A percentile compares a stretch with the other conserved stretches of the same genome.
These are phyloP conservation scores for Geoglossum cookeanum DNA, from an alignment of 2,329 filamentous ascomycete species.

Conservation along the genomic window DNA sequence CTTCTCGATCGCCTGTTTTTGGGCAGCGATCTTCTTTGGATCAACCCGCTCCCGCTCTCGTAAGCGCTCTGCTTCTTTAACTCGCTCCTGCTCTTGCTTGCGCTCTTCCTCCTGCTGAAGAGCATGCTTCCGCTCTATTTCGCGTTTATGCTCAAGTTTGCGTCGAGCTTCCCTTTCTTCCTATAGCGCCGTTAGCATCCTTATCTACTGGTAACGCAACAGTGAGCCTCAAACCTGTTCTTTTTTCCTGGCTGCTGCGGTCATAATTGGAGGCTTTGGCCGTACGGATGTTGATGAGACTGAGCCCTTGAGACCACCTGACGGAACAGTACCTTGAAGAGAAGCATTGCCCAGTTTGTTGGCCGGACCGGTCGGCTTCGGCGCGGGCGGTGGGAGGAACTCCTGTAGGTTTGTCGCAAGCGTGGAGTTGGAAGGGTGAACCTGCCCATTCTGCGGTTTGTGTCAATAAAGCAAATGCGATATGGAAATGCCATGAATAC, in stretches of 20 bases:
- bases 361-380: slow-evolving; percentile 27
- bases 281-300: slow-evolving; percentile 36
- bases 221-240: slow-evolving; percentile 34
- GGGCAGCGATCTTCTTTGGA: slow-evolving; percentile 40
- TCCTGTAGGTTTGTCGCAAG: slow-evolving; percentile 41
- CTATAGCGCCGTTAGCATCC: slow-evolving; percentile 14
- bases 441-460: slow-evolving; percentile 20
- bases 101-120: slow-evolving; percentile 44
- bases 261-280: slow-evolving; percentile 47
- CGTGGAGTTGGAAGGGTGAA: slow-evolving; percentile 38
- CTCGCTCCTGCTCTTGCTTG: slow-evolving; percentile 22
- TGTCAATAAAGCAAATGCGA: slow-evolving; percentile 12
- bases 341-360: slow-evolving; percentile 51
- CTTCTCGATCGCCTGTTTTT: slow-evolving; percentile 39
- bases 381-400: slow-evolving; percentile 28
- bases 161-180: slow-evolving; percentile 65
- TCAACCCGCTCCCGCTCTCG: slow-evolving; percentile 30
- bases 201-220: neutral
- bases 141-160: slow-evolving; percentile 64
- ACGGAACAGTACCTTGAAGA: slow-evolving; percentile 33
- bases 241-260: slow-evolving; percentile 61
- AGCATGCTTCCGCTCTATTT: slow-evolving; percentile 58
- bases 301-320: slow-evolving; percentile 43
- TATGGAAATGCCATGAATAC: slow-evolving; percentile 9
- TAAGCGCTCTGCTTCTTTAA: slow-evolving; percentile 12